phyloP scores from a whole-genome alignment of 2,329 filamentous ascomycete species.

The Ascosphaera aggregata region DNA sequence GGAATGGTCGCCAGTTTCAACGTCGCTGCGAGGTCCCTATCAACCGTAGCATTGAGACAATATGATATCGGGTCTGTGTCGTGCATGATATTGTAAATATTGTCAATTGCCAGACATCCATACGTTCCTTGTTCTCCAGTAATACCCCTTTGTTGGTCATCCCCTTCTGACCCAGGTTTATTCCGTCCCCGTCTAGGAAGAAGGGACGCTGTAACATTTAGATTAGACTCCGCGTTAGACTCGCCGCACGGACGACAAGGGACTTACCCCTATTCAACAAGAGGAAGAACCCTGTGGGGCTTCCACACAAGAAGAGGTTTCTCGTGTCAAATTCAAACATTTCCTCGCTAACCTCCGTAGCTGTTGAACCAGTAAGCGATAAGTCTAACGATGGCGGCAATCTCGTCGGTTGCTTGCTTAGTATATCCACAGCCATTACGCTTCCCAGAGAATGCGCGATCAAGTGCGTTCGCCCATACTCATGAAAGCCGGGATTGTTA shows the following conservation, averaged over 20 bases:
- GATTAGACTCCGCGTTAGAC: too few species aligned
- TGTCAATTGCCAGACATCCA: slow-evolving; percentile 82
- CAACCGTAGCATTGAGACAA: slow-evolving; percentile 72
- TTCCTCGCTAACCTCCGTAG: slow-evolving; percentile 20
- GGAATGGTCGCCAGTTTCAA: slow-evolving; percentile 63
- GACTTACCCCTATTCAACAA: slow-evolving; percentile 43
- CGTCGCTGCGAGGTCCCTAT: slow-evolving; percentile 51
- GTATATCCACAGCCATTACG: slow-evolving; percentile 79
- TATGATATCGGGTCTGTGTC: slow-evolving; percentile 68
- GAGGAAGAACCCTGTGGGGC: slow-evolving; percentile 79
- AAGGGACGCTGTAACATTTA: slow-evolving; percentile 27
- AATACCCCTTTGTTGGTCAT: slow-evolving; percentile 36
- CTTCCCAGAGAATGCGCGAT: slow-evolving; percentile 87
- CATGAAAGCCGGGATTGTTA: slow-evolving; percentile 71
- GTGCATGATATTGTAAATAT: slow-evolving; percentile 83
- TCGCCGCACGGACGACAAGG: neutral
- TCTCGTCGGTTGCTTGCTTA: slow-evolving; percentile 64
- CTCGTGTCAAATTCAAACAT: slow-evolving; percentile 82
- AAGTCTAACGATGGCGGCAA: slow-evolving; percentile 28
- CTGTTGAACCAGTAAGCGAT: slow-evolving; percentile 3
- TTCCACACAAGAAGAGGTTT: slow-evolving; percentile 74
- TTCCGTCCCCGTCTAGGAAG: slow-evolving; percentile 51
- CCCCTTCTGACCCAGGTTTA: slow-evolving; percentile 50
- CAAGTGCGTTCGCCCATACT: slow-evolving; percentile 66
- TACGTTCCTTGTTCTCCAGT: slow-evolving; percentile 61